Evolutionary conservation across 176 grass and related monocot genomes (phyloP).

Genomic region (Aegilops umbellulata): DNA sequence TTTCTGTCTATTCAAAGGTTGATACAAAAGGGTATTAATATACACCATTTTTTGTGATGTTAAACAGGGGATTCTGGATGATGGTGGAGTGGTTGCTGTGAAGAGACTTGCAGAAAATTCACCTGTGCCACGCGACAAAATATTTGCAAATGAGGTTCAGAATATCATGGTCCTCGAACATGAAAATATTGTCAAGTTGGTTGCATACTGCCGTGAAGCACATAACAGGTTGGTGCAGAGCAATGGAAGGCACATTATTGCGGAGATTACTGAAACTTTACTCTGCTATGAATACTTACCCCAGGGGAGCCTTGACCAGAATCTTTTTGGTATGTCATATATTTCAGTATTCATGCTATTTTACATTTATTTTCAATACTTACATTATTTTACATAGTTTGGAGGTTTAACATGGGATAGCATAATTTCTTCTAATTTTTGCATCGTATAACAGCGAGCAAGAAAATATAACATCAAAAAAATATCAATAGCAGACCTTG

Average conservation of each 20-base stretch:
- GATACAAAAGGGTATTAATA: no score
- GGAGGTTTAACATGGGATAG: no score
- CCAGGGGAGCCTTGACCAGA: neutral
- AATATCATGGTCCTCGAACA: slow-evolving; percentile 9
- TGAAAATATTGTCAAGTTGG: slow-evolving; percentile 18
- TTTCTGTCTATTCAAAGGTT: no score
- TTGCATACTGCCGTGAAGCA: neutral
- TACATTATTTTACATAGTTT: no score
- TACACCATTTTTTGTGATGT: neutral
- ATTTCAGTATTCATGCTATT: no score
- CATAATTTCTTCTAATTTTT: no score
- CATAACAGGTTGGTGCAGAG: neutral
- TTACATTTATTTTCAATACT: no score
- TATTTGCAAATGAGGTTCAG: neutral
- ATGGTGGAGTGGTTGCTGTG: slow-evolving; percentile 10
- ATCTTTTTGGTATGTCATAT: slow-evolving; percentile 1
- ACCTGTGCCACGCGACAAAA: neutral
- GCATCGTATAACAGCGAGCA: no score
- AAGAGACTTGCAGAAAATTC: neutral
- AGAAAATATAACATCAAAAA: no score
- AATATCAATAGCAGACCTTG: no score
- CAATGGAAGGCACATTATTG: neutral
- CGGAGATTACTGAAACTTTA: neutral
- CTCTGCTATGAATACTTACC: slow-evolving; percentile 37
- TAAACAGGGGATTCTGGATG: neutral